Evolutionary conservation across 192 early-diverging fungal species (phyloP).

Genomic region (Coemansia sp.): DNA sequence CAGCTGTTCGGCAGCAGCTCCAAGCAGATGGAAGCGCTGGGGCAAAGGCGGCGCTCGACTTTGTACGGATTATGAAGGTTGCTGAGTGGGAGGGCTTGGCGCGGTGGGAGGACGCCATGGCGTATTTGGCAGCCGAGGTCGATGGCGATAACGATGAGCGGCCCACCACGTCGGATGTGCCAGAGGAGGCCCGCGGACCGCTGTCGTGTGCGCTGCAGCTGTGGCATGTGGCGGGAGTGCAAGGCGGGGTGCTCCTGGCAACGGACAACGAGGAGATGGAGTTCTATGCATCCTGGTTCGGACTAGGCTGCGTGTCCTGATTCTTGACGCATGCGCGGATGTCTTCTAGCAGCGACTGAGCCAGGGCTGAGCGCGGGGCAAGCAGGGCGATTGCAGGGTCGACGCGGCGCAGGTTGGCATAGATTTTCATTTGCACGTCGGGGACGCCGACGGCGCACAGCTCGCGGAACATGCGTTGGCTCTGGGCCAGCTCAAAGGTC

Average conservation of each 20-base stretch:
- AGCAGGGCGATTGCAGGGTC: slow-evolving; percentile 55
- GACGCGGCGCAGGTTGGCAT: slow-evolving; percentile 53
- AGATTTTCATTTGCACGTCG: slow-evolving; percentile 57
- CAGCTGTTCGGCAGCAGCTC: slow-evolving; percentile 1
- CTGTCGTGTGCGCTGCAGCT: slow-evolving; percentile 28
- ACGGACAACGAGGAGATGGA: slow-evolving; percentile 38
- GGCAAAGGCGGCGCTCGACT: not conserved
- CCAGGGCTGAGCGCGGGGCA: slow-evolving; percentile 49
- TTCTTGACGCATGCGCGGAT: slow-evolving; percentile 21
- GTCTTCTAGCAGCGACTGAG: slow-evolving; percentile 54
- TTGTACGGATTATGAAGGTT: not conserved
- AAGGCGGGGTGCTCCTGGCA: slow-evolving; percentile 13
- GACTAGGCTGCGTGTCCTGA: slow-evolving; percentile 14
- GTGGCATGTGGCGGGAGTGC: slow-evolving; percentile 11
- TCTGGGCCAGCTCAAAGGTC: slow-evolving; percentile 54
- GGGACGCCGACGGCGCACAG: slow-evolving; percentile 52
- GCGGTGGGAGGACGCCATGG: slow-evolving; percentile 29
- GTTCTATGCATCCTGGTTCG: slow-evolving; percentile 53
- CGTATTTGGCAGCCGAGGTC: slow-evolving; percentile 12
- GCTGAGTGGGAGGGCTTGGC: slow-evolving; percentile 6
- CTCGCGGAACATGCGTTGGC: slow-evolving; percentile 54
- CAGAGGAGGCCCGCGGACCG: slow-evolving; percentile 25
- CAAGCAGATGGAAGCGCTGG: not conserved
- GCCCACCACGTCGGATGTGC: slow-evolving; percentile 37
- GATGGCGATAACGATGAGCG: slow-evolving; percentile 27